Conservation (phyloP, 768 basidiomycete species). For the Hygrocybe coccinea region DNA sequence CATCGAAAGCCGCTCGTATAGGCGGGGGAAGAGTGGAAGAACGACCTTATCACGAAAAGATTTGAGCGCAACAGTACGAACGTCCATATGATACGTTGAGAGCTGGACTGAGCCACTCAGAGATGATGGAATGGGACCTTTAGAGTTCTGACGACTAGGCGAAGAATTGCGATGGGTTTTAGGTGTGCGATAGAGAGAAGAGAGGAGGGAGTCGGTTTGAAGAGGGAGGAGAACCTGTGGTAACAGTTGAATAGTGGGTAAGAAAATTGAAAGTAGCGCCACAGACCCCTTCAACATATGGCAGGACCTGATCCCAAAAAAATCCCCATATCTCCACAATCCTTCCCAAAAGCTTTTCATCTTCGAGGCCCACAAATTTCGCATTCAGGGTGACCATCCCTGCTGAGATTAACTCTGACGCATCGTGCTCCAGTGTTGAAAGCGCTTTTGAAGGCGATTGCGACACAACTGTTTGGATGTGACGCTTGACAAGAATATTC, state of each 20-base stretch:
- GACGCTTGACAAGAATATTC: conserved; percentile 73
- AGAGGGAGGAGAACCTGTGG: conserved; percentile 51
- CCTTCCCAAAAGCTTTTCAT: conserved; percentile 68
- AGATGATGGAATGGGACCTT: conserved; percentile 33
- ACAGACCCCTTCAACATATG: conserved; percentile 82
- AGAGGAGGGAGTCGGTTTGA: conserved; percentile 48
- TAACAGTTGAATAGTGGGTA: conserved; percentile 28
- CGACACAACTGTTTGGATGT: conserved; percentile 70
- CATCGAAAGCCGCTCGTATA: conserved; percentile 53
- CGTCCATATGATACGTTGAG: conserved; percentile 56
- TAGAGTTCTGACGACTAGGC: conserved; percentile 46
- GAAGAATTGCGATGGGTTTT: conserved; percentile 51
- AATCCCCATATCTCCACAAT: conserved; percentile 89
- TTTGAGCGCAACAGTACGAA: conserved; percentile 71
- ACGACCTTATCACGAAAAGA: conserved; percentile 79
- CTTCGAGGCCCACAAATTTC: conserved; percentile 70
- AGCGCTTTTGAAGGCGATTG: conserved; percentile 72
- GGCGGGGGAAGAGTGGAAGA: conserved; percentile 53
- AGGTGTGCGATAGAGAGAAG: conserved; percentile 61
- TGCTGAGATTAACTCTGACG: conserved; percentile 73
- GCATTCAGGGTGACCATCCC: conserved; percentile 93
- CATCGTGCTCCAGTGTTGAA: conserved; percentile 67
- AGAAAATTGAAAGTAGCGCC: conserved; percentile 24
- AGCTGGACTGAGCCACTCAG: conserved; percentile 25
- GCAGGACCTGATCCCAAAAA: conserved; percentile 87